Percentiles rank a stretch among this genome's conserved stretches.
phyloP scores from a whole-genome alignment of 2,329 filamentous ascomycete species.

The Aspergillus jensenii region DNA sequence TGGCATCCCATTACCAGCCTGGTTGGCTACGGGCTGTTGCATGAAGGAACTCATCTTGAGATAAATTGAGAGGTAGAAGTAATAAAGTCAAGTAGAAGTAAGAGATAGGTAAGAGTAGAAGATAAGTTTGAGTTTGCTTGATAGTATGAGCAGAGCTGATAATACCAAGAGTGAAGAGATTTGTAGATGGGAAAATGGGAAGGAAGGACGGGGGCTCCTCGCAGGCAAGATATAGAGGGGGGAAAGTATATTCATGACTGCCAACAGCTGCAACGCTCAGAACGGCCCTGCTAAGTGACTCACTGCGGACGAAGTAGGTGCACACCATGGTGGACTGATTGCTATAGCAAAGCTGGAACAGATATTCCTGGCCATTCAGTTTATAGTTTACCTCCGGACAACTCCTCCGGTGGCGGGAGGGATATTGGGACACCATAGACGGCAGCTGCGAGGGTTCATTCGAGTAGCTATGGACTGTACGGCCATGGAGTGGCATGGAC shows the following conservation, averaged over 20 bases:
- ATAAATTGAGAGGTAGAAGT: background rate
- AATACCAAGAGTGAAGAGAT: background rate
- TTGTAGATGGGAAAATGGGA: background rate
- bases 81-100: no score
- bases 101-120: background rate
- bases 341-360: background rate
- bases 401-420: no score
- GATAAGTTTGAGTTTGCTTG: background rate
- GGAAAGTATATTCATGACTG: background rate
- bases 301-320: background rate
- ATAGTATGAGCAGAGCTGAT: background rate
- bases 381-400: no score
- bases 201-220: background rate
- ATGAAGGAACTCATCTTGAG: background rate
- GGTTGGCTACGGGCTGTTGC: background rate
- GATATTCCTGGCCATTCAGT: no score
- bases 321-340: no score
- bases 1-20: no score
- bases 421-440: no score
- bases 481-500: no score
- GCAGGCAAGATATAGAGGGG: background rate
- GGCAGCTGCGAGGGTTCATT: no score
- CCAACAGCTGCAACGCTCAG: background rate
- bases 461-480: no score
- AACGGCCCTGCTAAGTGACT: background rate